phyloP scores from a whole-genome alignment of 2,329 filamentous ascomycete species.

The Septoria linicola region DNA sequence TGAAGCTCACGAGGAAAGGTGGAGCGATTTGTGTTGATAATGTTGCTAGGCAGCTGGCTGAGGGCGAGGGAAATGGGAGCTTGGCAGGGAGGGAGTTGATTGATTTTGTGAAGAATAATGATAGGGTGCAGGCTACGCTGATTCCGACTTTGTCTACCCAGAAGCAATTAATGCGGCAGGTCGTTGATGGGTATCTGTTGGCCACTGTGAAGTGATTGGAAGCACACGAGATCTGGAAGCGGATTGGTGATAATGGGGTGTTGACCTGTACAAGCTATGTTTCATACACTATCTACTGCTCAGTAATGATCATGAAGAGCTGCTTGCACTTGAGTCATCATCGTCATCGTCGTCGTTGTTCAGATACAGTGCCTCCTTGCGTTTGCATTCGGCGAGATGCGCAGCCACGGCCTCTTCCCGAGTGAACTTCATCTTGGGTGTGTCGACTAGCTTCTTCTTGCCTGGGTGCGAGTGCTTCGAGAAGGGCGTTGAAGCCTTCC shows the following conservation, averaged over 20 bases:
- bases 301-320: slow-evolving; percentile 1
- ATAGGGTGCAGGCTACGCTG: not conserved
- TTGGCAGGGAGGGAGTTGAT: slow-evolving; percentile 39
- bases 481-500: not conserved
- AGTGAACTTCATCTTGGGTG: not conserved
- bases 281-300: no score
- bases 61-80: slow-evolving; percentile 61
- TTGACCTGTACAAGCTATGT: no score
- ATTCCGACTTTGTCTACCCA: not conserved
- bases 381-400: slow-evolving; percentile 10
- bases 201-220: not conserved
- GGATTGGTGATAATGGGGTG: no score
- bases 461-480: not conserved
- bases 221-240: not conserved
- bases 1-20: slow-evolving; percentile 19
- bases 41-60: slow-evolving; percentile 30
- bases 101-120: not conserved
- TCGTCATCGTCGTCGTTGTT: slow-evolving; percentile 5
- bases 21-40: slow-evolving; percentile 28
- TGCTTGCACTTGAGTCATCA: slow-evolving; percentile 1
- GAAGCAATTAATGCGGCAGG: not conserved
- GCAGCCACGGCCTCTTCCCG: slow-evolving; percentile 3
- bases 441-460: not conserved
- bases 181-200: not conserved
- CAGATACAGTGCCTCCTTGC: slow-evolving; percentile 3